A percentile compares a stretch with the other conserved stretches of the same genome.
phyloP scores from a whole-genome alignment of 306 rosid species.

The Pyrus communis region DNA sequence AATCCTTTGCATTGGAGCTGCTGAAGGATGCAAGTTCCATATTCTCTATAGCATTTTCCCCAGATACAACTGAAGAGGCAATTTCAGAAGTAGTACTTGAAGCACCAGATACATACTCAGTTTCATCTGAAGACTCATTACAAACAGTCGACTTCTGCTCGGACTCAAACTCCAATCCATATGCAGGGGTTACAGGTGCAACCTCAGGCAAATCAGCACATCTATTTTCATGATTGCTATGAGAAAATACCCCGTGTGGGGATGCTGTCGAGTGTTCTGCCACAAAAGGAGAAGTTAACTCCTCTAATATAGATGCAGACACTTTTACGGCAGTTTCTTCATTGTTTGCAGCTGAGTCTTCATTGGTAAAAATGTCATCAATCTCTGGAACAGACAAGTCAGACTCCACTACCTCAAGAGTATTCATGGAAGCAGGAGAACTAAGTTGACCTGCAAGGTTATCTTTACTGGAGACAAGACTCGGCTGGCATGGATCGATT shows the following conservation, averaged over 20 bases:
- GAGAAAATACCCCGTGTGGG: constrained; percentile 9
- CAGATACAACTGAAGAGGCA: constrained; percentile 10
- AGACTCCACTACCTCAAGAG: constrained; percentile 19
- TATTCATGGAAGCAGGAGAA: constrained; percentile 12
- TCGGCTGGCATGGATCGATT: constrained; percentile 26
- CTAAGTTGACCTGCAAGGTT: constrained; percentile 11
- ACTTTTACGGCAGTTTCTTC: constrained; percentile 24
- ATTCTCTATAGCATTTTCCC: constrained; percentile 15
- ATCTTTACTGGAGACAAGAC: constrained; percentile 8
- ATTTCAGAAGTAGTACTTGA: constrained; percentile 10
- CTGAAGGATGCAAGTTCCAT: constrained; percentile 10
- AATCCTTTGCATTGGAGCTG: constrained; percentile 17
- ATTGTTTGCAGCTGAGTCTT: constrained; percentile 14
- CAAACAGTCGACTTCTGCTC: neutral
- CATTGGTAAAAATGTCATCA: constrained; percentile 19
- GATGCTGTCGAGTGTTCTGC: constrained; percentile 23
- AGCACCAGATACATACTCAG: constrained; percentile 6
- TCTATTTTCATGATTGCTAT: constrained; percentile 8
- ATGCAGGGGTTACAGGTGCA: constrained; percentile 14
- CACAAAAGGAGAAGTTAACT: constrained; percentile 16
- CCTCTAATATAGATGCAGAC: constrained; percentile 11
- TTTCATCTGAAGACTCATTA: neutral
- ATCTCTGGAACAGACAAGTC: constrained; percentile 12
- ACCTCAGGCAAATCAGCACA: constrained; percentile 3
- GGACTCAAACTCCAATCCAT: constrained; percentile 5